These are phyloP conservation scores for Biscogniauxia marginata DNA, from an alignment of 2,329 filamentous ascomycete genomes.

Conservation along the genomic window DNA sequence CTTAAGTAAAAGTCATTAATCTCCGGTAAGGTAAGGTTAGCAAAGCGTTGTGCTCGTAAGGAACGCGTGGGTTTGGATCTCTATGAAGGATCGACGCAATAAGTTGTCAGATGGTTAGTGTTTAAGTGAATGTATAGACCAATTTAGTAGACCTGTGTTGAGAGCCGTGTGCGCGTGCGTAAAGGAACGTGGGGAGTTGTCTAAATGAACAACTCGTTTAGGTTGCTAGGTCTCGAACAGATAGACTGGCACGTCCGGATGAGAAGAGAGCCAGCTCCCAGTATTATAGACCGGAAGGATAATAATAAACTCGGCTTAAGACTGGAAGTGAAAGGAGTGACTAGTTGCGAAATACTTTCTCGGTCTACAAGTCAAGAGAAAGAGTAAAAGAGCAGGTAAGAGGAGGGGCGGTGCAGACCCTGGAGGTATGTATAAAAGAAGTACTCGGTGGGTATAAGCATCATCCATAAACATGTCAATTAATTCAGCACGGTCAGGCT, in stretches of 20 bases:
- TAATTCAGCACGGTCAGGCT: slow-evolving; percentile 43
- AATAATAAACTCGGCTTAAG: slow-evolving; percentile 39
- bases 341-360: slow-evolving; percentile 39
- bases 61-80: slow-evolving; percentile 35
- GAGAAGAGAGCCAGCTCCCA: slow-evolving; percentile 57
- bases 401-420: slow-evolving; percentile 50
- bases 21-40: slow-evolving; percentile 29
- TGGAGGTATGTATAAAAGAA: slow-evolving; percentile 56
- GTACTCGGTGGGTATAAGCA: slow-evolving; percentile 42
- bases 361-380: slow-evolving; percentile 42
- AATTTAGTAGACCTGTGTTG: slow-evolving; percentile 12
- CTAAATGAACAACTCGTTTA: slow-evolving; percentile 44
- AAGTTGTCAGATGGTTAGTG: slow-evolving; percentile 25
- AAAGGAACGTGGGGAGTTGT: slow-evolving; percentile 46
- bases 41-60: slow-evolving; percentile 29
- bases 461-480: slow-evolving; percentile 38
- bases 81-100: slow-evolving; percentile 29
- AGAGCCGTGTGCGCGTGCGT: slow-evolving; percentile 17
- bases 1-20: slow-evolving; percentile 28
- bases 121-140: slow-evolving; percentile 34
- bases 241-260: slow-evolving; percentile 39
- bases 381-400: slow-evolving; percentile 38
- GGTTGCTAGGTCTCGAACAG: slow-evolving; percentile 34
- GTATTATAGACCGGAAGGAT: slow-evolving; percentile 44
- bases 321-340: slow-evolving; percentile 49